A percentile compares a stretch with the other conserved stretches of the same genome.
Evolutionary conservation across 768 basidiomycete genomes (phyloP).

Genomic region (Termitomyces sp.): DNA sequence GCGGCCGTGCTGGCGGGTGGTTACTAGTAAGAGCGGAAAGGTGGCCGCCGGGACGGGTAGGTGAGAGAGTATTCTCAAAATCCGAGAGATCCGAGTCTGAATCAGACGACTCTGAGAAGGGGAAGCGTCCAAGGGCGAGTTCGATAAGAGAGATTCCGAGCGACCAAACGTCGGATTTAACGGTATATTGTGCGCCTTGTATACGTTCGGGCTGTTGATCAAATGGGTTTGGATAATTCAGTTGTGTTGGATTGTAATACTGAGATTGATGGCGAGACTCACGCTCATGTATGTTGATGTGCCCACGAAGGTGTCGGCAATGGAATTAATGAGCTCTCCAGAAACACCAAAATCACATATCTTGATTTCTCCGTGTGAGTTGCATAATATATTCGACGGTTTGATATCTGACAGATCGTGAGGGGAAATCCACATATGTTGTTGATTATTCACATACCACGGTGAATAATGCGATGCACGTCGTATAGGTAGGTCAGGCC

Average conservation of each 20-base stretch:
- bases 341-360: constrained; percentile 99
- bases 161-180: constrained; percentile 99
- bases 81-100: constrained; percentile 82
- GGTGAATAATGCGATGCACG: constrained; percentile 95
- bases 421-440: constrained; percentile 2
- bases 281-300: constrained; percentile 99
- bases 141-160: constrained; percentile 96
- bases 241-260: neutral
- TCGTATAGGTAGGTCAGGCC: constrained; percentile 98
- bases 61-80: constrained; percentile 78
- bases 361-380: constrained; percentile 95
- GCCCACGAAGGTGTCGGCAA: constrained; percentile 98
- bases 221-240: neutral
- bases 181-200: constrained; percentile 96
- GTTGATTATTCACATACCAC: constrained; percentile 57
- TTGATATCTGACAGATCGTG: constrained; percentile 80
- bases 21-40: constrained; percentile 36
- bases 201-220: constrained; percentile 89
- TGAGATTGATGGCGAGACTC: constrained; percentile 30
- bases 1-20: constrained; percentile 35
- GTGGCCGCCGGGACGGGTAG: constrained; percentile 49
- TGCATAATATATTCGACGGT: constrained; percentile 95
- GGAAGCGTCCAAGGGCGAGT: constrained; percentile 94
- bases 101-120: constrained; percentile 81
- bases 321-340: constrained; percentile 97